Evolutionary conservation across 2,329 filamentous ascomycete species (phyloP).

Genomic region (Fusarium odoratissimum): DNA sequence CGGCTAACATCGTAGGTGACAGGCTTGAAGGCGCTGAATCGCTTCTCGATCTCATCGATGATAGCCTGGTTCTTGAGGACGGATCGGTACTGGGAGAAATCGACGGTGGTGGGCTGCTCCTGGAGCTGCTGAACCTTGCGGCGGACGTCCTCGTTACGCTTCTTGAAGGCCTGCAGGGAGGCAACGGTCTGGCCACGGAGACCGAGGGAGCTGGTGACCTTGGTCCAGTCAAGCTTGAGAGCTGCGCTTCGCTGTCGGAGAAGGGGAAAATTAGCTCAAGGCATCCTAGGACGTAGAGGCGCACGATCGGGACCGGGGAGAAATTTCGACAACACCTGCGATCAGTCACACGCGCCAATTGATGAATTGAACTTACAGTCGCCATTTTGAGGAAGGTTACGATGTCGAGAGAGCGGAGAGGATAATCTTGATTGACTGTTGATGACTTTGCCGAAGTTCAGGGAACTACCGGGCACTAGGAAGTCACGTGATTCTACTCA

Average conservation of each 20-base stretch:
- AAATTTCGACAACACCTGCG: conserved; percentile 28
- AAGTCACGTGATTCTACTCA: conserved; percentile 49
- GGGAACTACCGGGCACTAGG: conserved; percentile 46
- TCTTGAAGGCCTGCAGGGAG: conserved; percentile 96
- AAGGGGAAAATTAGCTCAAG: conserved; percentile 67
- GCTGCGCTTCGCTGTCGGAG: conserved; percentile 88
- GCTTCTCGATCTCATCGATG: conserved; percentile 96
- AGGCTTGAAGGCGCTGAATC: conserved; percentile 92
- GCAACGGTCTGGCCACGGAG: conserved; percentile 94
- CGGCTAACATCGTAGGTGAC: conserved; percentile 90
- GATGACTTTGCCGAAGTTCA: conserved; percentile 60
- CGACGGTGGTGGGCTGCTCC: conserved; percentile 86
- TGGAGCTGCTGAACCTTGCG: conserved; percentile 88
- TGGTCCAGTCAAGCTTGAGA: conserved; percentile 99
- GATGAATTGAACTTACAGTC: conserved; percentile 67
- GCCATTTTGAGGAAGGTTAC: conserved; percentile 71
- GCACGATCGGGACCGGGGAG: conserved; percentile 19
- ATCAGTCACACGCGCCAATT: conserved; percentile 45
- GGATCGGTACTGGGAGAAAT: conserved; percentile 93
- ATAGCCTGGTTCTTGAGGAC: conserved; percentile 96
- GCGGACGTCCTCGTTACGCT: conserved; percentile 98
- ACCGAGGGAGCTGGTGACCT: conserved; percentile 92
- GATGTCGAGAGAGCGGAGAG: conserved; percentile 61
- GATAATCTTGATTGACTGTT: conserved; percentile 59
- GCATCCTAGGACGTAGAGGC: conserved; percentile 32